Evolutionary conservation across 257 asterid species (phyloP).

Genomic region (Phtheirospermum japonicum): DNA sequence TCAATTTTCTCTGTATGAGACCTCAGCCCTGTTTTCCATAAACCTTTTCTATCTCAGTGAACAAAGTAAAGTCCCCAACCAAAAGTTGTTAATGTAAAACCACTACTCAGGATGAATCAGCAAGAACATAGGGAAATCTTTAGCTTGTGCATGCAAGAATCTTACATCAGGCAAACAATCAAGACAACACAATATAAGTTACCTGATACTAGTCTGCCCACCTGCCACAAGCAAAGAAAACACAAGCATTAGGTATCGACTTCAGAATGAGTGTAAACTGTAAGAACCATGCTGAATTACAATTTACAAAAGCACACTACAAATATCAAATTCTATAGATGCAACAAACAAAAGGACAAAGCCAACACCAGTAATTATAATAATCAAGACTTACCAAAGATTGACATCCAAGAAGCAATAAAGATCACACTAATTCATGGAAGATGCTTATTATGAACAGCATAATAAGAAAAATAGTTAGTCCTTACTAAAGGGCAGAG

Average conservation of each 20-base stretch:
- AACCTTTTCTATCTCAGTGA: constrained; percentile 6
- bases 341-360: constrained; percentile 1
- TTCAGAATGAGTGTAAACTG: neutral
- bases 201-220: constrained; percentile 97
- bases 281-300: neutral
- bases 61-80: neutral
- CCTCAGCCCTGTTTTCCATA: neutral
- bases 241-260: constrained; percentile 22
- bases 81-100: neutral
- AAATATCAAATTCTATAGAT: neutral
- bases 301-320: neutral
- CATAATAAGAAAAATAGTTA: neutral
- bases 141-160: neutral
- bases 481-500: neutral
- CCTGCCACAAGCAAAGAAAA: constrained; percentile 51
- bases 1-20: neutral
- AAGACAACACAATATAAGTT: constrained; percentile 26
- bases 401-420: neutral
- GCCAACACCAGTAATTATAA: neutral
- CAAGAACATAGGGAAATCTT: neutral
- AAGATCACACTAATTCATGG: neutral
- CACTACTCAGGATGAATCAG: neutral
- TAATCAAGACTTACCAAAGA: neutral
- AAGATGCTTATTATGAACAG: neutral
- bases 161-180: neutral